Evolutionary conservation across 805 yeast species (phyloP), one percentile per base, ranked within the genome.

Genomic region (Spathaspora boniae): DNA sequence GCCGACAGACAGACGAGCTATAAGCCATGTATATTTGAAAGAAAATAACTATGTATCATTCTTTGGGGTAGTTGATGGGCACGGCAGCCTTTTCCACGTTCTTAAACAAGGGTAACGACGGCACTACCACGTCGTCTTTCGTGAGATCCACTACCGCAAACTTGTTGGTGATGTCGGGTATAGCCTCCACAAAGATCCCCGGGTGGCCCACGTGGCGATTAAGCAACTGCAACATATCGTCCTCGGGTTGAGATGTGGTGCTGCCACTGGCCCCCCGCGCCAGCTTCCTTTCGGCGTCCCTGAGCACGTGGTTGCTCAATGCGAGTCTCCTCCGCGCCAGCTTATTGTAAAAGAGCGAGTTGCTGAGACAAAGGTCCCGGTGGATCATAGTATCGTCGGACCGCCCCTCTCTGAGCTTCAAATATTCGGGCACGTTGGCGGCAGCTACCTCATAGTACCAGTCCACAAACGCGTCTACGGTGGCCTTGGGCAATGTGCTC

Each of bases 1-100:
- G 95, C 5, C 68, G 91, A 42, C 88, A 83, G 53, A 77, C 81
- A 48, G 87, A 80, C 54, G 68, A 70, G 46, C 62, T 73, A 37
- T 76, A 26, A 16, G 15, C n/a, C 14, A 16, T 9, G 24, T 29
- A 24, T 30, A 24, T 11, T n/a, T 26, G 33, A 15, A 23, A 8
- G 17, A 39, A 19, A 17, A 34, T 29, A 36, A 26, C 33, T 26
- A 16, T 15, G 24, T 30, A 16, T 29, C 42, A 46, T 23, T 44
- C 44, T n/a, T 34, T 43, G 32, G 62, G 61, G 43, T 71, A 74
- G 23, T 62, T 65, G 1, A 74, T 60, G 9, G 73, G 61, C 15
- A 63, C 59, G 17, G 38, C 34, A 4, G 85, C 82, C 51, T 76
- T 78, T 44, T 83, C 89, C 6, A 80, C 77, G 48, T 79, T 78